A percentile compares a stretch with the other conserved stretches of the same genome.
phyloP scores from a whole-genome alignment of 306 rosid genomes.

The Malus orientalis region DNA sequence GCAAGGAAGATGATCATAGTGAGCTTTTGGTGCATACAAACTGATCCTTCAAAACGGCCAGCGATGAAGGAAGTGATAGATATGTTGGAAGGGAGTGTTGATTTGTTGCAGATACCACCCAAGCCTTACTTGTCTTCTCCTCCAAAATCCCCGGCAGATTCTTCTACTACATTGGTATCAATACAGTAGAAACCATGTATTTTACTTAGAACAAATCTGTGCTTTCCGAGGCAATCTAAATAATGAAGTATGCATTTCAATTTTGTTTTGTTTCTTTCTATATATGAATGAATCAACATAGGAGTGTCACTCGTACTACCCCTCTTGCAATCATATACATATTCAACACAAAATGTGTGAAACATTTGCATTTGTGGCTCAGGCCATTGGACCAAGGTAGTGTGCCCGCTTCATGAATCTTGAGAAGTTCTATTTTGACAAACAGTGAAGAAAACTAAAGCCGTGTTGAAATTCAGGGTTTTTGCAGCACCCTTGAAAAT shows the following conservation, averaged over 20 bases:
- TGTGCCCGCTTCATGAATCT: too few relatives aligned
- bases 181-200: neutral
- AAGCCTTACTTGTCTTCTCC: slow-evolving; percentile 9
- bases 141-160: neutral
- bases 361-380: too few relatives aligned
- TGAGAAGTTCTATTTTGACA: too few relatives aligned
- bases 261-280: too few relatives aligned
- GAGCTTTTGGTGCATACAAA: slow-evolving; percentile 37
- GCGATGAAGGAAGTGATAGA: slow-evolving; percentile 20
- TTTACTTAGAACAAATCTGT: neutral
- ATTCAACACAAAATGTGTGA: too few relatives aligned
- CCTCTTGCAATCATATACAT: too few relatives aligned
- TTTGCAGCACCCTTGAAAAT: too few relatives aligned
- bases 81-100: slow-evolving; percentile 28
- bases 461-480: too few relatives aligned
- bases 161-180: neutral
- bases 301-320: too few relatives aligned
- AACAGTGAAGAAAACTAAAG: too few relatives aligned
- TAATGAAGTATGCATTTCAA: neutral
- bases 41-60: slow-evolving; percentile 14
- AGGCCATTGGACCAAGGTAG: too few relatives aligned
- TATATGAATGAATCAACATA: too few relatives aligned
- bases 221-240: neutral
- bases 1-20: slow-evolving; percentile 16
- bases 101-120: slow-evolving; percentile 19